phyloP scores from a whole-genome alignment of 345 rosid species.

The Eucalyptus globulus region DNA sequence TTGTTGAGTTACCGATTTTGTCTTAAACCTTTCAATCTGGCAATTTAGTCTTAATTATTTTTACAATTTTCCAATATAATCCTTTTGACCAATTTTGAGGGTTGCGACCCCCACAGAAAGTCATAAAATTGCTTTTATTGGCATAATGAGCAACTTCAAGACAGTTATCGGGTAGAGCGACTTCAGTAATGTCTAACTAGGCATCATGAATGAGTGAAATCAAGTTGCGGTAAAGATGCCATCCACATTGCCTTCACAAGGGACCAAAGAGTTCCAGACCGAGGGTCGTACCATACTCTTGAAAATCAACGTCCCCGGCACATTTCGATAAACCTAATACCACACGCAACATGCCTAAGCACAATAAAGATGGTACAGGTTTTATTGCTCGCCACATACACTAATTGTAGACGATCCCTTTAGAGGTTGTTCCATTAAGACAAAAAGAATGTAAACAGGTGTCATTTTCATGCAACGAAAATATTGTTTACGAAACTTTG shows the following conservation, averaged over 20 bases:
- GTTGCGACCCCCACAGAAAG: no score
- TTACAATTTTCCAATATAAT: no score
- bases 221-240: constrained; percentile 23
- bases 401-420: neutral
- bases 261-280: constrained; percentile 1
- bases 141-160: no score
- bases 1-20: no score
- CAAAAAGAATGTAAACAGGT: neutral
- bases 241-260: constrained; percentile 4
- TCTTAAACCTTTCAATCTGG: no score
- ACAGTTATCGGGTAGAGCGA: no score
- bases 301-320: neutral
- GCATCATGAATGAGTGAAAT: neutral
- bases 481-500: neutral
- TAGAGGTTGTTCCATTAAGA: neutral
- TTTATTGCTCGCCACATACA: neutral
- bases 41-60: no score
- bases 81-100: no score
- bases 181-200: constrained; percentile 19
- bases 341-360: neutral
- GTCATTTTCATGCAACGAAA: neutral
- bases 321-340: neutral
- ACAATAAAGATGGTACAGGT: neutral
- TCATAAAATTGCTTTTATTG: no score
- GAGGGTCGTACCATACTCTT: neutral